Base-by-base conservation (phyloP, 306 rosid species). In the Fragaria ananassa region DNA sequence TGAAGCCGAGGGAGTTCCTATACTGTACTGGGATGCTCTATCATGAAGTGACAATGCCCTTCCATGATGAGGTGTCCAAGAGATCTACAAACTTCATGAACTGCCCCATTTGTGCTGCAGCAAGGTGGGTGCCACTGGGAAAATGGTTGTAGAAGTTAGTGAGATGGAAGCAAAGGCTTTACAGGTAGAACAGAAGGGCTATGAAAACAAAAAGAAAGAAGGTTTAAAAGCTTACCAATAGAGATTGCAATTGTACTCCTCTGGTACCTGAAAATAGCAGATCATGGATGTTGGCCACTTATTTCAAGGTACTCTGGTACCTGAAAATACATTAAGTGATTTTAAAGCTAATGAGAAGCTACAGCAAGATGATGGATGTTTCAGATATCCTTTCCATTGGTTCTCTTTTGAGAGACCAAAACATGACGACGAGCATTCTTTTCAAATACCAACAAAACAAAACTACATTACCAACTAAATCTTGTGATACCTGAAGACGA, bases 61-160 rank as follows among this genome's bases (percentile, higher is more conserved):
- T 79, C 53, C 75, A 87, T 1, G 87, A 85, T 25, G 86, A 81
- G 51, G 88, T 81, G 69, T 87, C 97, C 44, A 86, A 84, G 35
- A 80, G 70, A 76, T 88, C 89, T 68, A 89, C 90, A 72, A 86
- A 88, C 81, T 85, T 90, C 67, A 92, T 80, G 73, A 95, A 81
- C 78, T 88, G 90, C 29, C 91, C 87, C 88, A 89, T 82, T 76
- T 92, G 98, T 56, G 86, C 77, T 17, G 97, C 97, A 41, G 97
- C 97, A 23, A 86, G 93, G 83, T 95, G 98, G 47, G 97, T 56
- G 97, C 97, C 86, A 89, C 93, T 90, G 88, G 53, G 80, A 57
- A 72, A 83, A 18, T 31, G 58, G 44, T 44, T 54, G 9, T 34
- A 8, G 6, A 31, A 74, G 44, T 68, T 25, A 65, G 64, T 4